A percentile compares a stretch with the other conserved stretches of the same genome.
phyloP scores from a whole-genome alignment of 176 grass and related monocot genomes.

The Alopecurus myosuroides region DNA sequence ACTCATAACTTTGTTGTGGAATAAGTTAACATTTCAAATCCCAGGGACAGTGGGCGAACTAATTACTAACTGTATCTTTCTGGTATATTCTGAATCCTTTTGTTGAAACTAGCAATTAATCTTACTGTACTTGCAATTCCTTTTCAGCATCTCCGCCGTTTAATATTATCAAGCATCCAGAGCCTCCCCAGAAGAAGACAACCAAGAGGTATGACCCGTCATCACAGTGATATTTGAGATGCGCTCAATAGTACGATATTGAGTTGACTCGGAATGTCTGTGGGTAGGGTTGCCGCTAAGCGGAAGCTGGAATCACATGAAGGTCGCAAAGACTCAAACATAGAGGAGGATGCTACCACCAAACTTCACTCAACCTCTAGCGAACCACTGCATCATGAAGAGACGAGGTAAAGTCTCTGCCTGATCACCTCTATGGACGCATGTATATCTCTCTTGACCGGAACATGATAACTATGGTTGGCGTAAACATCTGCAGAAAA shows the following conservation, averaged over 20 bases:
- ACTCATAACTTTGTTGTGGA: background rate
- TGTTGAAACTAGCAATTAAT: slow-evolving; percentile 1
- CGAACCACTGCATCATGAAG: background rate
- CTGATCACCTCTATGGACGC: background rate
- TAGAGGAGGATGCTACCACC: background rate
- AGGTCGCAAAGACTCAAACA: background rate
- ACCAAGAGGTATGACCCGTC: slow-evolving; percentile 24
- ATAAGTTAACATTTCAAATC: background rate
- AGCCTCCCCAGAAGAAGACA: background rate
- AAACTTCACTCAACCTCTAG: background rate
- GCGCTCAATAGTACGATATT: slow-evolving; percentile 1
- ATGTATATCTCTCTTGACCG: background rate
- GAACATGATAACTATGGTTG: background rate
- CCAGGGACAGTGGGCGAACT: background rate
- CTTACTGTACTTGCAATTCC: background rate
- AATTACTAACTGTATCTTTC: background rate
- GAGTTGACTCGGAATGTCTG: slow-evolving; percentile 28
- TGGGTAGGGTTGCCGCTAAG: slow-evolving; percentile 12
- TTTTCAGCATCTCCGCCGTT: slow-evolving; percentile 29
- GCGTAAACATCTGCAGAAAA: slow-evolving; percentile 22
- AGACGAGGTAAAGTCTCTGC: slow-evolving; percentile 26
- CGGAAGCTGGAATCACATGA: slow-evolving; percentile 16
- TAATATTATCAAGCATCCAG: background rate
- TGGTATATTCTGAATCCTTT: background rate
- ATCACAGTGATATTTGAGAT: slow-evolving; percentile 16